phyloP scores from a whole-genome alignment of 345 rosid species.

The Bruguiera sexangula region DNA sequence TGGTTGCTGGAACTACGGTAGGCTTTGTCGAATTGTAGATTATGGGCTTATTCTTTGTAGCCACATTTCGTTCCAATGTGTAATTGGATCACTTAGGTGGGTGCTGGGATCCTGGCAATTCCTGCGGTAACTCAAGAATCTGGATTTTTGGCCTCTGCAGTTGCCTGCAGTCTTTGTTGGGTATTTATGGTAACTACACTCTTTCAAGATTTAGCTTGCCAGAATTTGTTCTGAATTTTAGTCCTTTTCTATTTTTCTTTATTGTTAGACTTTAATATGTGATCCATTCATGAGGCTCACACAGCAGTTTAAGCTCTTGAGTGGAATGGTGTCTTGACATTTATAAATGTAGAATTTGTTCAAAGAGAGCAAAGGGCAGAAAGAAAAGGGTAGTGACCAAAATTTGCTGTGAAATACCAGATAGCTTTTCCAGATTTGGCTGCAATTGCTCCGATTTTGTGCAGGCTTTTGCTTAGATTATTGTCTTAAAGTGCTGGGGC shows the following conservation, averaged over 20 bases:
- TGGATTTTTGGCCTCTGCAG: constrained; percentile 80
- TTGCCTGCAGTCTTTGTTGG: constrained; percentile 74
- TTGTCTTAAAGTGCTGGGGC: too few relatives aligned
- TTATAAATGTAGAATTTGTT: too few relatives aligned
- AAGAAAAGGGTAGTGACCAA: too few relatives aligned
- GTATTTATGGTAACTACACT: constrained; percentile 56
- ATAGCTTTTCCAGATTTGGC: too few relatives aligned
- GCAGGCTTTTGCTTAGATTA: neutral
- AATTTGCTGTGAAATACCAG: too few relatives aligned
- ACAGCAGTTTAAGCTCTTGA: too few relatives aligned
- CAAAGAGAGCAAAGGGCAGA: too few relatives aligned
- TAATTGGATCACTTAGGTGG: constrained; percentile 47
- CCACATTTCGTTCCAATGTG: neutral
- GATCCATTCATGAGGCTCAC: too few relatives aligned
- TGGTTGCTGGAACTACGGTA: constrained; percentile 92
- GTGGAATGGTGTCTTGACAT: too few relatives aligned
- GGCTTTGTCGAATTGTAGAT: neutral
- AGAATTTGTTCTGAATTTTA: too few relatives aligned
- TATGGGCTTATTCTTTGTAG: neutral
- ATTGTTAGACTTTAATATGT: too few relatives aligned
- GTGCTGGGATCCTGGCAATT: constrained; percentile 93
- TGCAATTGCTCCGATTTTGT: neutral
- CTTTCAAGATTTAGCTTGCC: neutral
- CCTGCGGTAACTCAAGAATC: constrained; percentile 91
- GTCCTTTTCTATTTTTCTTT: too few relatives aligned